Evolutionary conservation across 140 eudicot species (phyloP).

Genomic region (Bidens hawaiensis): DNA sequence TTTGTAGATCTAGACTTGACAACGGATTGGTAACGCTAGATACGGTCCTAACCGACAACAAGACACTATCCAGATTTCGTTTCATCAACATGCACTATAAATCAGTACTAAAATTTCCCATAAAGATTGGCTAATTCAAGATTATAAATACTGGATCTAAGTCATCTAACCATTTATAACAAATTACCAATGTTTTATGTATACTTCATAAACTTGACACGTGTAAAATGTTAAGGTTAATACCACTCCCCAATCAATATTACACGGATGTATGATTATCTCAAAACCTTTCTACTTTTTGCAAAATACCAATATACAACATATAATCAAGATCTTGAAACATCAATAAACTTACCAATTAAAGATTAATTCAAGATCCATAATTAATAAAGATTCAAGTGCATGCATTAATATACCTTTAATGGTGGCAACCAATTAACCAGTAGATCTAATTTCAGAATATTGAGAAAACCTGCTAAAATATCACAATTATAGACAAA

Average conservation of each 20-base stretch:
- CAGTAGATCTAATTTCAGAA: neutral
- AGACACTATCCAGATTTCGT: neutral
- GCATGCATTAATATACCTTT: constrained; percentile 28
- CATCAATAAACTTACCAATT: neutral
- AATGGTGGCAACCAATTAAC: neutral
- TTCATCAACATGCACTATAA: neutral
- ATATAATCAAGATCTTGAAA: neutral
- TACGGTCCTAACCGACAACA: neutral
- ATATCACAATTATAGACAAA: neutral
- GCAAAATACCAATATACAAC: neutral
- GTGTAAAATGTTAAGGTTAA: neutral
- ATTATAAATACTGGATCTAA: neutral
- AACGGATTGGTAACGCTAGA: neutral
- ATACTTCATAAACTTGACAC: neutral
- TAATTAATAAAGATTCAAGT: neutral
- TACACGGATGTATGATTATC: neutral
- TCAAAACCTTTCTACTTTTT: neutral
- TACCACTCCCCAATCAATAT: neutral
- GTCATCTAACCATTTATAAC: neutral
- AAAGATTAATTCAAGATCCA: too few species aligned
- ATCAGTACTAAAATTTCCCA: neutral
- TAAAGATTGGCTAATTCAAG: neutral
- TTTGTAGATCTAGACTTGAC: neutral
- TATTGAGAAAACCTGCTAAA: neutral
- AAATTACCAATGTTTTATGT: neutral